phyloP scores from a whole-genome alignment of 176 grass and related monocot species.

The Bothriochloa decipiens region DNA sequence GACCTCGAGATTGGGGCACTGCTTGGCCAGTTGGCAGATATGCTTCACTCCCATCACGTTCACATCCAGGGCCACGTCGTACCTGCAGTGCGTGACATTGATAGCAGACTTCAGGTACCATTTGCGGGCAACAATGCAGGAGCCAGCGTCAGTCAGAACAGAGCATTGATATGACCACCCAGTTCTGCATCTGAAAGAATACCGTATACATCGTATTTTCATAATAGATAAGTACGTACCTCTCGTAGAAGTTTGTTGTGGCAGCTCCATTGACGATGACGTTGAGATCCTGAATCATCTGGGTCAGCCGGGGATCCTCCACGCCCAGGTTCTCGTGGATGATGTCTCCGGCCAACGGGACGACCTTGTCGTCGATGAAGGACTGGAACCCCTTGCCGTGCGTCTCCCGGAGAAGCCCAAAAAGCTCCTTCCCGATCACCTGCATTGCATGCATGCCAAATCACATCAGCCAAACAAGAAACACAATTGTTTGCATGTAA shows the following conservation, averaged over 20 bases:
- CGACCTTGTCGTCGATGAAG: slow-evolving; percentile 61
- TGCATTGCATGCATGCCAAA: slow-evolving; percentile 39
- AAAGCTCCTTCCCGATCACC: slow-evolving; percentile 80
- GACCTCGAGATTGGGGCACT: slow-evolving; percentile 68
- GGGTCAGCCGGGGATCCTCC: slow-evolving; percentile 24
- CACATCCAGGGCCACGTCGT: slow-evolving; percentile 57
- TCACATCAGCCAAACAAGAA: too few relatives aligned
- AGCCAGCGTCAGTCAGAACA: too few relatives aligned
- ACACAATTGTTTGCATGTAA: too few relatives aligned
- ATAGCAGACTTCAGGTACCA: too few relatives aligned
- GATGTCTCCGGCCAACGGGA: slow-evolving; percentile 68
- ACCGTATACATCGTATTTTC: too few relatives aligned
- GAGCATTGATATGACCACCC: too few relatives aligned
- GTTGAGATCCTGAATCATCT: slow-evolving; percentile 56
- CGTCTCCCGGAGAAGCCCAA: slow-evolving; percentile 58
- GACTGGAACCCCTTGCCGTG: slow-evolving; percentile 56
- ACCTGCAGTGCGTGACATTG: slow-evolving; percentile 21
- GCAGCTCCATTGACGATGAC: slow-evolving; percentile 77
- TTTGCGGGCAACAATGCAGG: too few relatives aligned
- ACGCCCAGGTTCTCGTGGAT: slow-evolving; percentile 62
- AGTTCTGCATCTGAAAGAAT: too few relatives aligned
- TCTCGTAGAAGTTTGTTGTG: slow-evolving; percentile 81
- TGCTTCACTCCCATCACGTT: slow-evolving; percentile 64
- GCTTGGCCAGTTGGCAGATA: slow-evolving; percentile 54
- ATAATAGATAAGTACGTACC: slow-evolving; percentile 27